Percentiles rank a stretch among this genome's conserved stretches.
These are phyloP conservation scores for Trichoderma breve DNA, from an alignment of 2,329 filamentous ascomycete species.

Conservation along the genomic window DNA sequence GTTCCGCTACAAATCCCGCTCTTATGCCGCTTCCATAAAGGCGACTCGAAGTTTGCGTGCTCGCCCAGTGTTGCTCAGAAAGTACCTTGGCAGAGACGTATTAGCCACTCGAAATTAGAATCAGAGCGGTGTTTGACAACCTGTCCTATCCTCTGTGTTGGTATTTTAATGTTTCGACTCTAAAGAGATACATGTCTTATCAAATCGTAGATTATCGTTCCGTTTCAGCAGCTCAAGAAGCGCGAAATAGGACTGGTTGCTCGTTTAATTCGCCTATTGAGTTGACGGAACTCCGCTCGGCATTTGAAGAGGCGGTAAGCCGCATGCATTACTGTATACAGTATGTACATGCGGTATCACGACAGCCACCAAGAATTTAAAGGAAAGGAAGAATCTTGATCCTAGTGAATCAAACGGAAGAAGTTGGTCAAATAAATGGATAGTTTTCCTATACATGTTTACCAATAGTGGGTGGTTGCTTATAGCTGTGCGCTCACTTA, in stretches of 20 bases:
- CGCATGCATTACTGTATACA: neutral
- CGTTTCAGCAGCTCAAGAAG: no score
- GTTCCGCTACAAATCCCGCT: neutral
- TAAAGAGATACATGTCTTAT: no score
- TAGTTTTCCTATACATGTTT: neutral
- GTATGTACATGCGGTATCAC: neutral
- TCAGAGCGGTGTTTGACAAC: no score
- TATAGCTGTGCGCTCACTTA: neutral
- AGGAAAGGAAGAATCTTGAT: neutral
- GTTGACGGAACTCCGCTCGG: neutral
- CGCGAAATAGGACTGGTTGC: no score
- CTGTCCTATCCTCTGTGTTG: no score
- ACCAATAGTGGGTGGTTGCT: neutral
- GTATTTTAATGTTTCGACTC: no score
- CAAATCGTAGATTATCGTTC: no score
- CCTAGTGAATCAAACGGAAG: neutral
- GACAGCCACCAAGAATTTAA: neutral
- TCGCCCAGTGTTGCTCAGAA: neutral
- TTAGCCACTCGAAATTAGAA: no score
- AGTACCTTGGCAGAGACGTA: neutral
- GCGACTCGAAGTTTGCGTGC: neutral
- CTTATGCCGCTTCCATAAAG: neutral
- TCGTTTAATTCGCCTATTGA: no score
- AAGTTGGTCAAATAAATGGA: neutral
- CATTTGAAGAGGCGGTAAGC: neutral